Evolutionary conservation across 176 grass and related monocot species (phyloP).

Genomic region (Pontederia paniculata): DNA sequence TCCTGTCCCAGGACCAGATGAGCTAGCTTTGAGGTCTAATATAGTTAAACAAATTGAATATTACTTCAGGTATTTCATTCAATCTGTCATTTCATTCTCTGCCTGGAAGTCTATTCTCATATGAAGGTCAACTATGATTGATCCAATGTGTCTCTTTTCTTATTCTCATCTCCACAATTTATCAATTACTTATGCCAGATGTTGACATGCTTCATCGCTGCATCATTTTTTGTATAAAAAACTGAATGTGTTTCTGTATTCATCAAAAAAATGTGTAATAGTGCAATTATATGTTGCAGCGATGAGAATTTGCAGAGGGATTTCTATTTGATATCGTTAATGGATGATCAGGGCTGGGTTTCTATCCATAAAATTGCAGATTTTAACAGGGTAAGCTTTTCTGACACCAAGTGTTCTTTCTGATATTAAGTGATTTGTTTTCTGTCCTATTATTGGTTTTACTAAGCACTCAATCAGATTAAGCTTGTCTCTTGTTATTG

Average conservation of each 20-base stretch:
- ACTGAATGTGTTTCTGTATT: too few species aligned
- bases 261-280: too few species aligned
- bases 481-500: constrained; percentile 8
- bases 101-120: background rate
- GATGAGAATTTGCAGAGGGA: constrained; percentile 56
- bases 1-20: constrained; percentile 34
- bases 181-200: background rate
- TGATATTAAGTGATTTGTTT: constrained; percentile 6
- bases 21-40: constrained; percentile 38
- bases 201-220: too few species aligned
- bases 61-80: constrained; percentile 45
- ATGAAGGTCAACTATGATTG: background rate
- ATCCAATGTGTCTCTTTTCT: background rate
- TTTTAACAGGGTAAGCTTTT: constrained; percentile 59
- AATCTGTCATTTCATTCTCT: constrained; percentile 10
- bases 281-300: constrained; percentile 17
- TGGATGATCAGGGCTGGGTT: constrained; percentile 71
- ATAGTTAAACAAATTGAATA: constrained; percentile 62
- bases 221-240: too few species aligned
- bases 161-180: background rate
- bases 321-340: constrained; percentile 59
- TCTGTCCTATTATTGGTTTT: background rate
- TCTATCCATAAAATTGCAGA: constrained; percentile 53
- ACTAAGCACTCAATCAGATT: constrained; percentile 1
- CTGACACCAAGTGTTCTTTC: background rate